Conservation (phyloP, 2,329 filamentous ascomycete species). For the Lachnellula cervina region DNA sequence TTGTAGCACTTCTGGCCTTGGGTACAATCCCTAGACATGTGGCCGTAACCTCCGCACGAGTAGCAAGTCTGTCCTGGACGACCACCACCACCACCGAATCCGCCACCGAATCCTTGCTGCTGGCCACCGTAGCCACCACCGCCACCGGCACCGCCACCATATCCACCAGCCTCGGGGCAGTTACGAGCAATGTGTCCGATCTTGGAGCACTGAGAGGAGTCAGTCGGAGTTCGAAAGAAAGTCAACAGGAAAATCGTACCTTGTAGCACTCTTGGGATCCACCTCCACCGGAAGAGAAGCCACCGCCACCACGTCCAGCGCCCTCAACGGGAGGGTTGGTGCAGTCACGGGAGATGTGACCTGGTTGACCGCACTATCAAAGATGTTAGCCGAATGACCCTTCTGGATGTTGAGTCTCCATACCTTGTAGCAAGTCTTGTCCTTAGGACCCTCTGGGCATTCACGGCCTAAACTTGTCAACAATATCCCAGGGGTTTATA, state of each 20-base stretch:
- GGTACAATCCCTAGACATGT: slow-evolving; percentile 95
- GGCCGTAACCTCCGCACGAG: slow-evolving; percentile 93
- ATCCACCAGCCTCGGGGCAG: slow-evolving; percentile 64
- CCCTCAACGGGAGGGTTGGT: slow-evolving; percentile 30
- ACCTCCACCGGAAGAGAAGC: slow-evolving; percentile 38
- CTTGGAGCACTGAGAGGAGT: slow-evolving; percentile 67
- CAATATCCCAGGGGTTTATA: slow-evolving; percentile 8
- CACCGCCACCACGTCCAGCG: slow-evolving; percentile 26
- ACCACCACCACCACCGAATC: slow-evolving; percentile 43
- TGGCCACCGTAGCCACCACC: slow-evolving; percentile 34
- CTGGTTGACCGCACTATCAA: slow-evolving; percentile 65
- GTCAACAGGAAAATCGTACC: slow-evolving; percentile 14
- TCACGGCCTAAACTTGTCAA: slow-evolving; percentile 62
- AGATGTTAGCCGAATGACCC: not conserved
- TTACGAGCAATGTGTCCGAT: slow-evolving; percentile 93
- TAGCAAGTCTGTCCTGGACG: slow-evolving; percentile 83
- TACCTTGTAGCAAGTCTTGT: slow-evolving; percentile 69
- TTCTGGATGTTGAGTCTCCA: not conserved
- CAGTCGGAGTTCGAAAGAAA: slow-evolving; percentile 7
- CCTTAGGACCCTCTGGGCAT: slow-evolving; percentile 83
- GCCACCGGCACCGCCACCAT: slow-evolving; percentile 35
- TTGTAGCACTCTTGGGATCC: slow-evolving; percentile 82
- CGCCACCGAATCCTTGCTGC: slow-evolving; percentile 32
- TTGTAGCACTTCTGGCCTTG: slow-evolving; percentile 99
- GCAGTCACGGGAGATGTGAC: slow-evolving; percentile 83